Conservation (phyloP, 2,329 filamentous ascomycete genomes). For the Claviceps sp. region DNA sequence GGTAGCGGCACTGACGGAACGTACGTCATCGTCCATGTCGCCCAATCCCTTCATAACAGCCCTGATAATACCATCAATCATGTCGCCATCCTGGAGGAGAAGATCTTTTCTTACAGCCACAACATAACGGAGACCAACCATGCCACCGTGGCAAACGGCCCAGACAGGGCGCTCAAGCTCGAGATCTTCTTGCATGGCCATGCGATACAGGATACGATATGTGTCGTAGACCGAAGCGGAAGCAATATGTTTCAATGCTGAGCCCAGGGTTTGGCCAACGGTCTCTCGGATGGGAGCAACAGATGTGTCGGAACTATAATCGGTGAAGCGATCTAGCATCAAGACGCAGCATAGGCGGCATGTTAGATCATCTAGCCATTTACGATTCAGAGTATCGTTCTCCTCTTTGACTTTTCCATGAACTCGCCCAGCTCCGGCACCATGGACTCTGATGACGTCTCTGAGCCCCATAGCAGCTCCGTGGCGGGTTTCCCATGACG, state of each 20-base stretch:
- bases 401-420: constrained; percentile 55
- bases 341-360: constrained; percentile 90
- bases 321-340: constrained; percentile 93
- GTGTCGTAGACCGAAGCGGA: constrained; percentile 67
- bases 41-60: constrained; percentile 92
- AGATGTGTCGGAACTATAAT: constrained; percentile 95
- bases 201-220: constrained; percentile 70
- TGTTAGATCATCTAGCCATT: constrained; percentile 89
- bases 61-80: constrained; percentile 85
- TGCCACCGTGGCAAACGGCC: constrained; percentile 94
- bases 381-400: constrained; percentile 68
- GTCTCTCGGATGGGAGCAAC: constrained; percentile 94
- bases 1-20: constrained; percentile 93
- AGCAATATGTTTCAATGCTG: constrained; percentile 73
- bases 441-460: constrained; percentile 86
- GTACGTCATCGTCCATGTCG: constrained; percentile 87
- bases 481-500: constrained; percentile 89
- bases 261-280: constrained; percentile 84
- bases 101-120: constrained; percentile 91
- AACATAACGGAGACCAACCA: constrained; percentile 91
- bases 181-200: constrained; percentile 84
- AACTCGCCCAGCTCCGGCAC: constrained; percentile 68
- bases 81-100: constrained; percentile 64
- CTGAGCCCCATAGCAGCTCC: constrained; percentile 90
- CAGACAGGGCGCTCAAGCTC: constrained; percentile 63